Base-by-base conservation (phyloP, 169 alveolate genomes). In the Blepharisma undulans region DNA sequence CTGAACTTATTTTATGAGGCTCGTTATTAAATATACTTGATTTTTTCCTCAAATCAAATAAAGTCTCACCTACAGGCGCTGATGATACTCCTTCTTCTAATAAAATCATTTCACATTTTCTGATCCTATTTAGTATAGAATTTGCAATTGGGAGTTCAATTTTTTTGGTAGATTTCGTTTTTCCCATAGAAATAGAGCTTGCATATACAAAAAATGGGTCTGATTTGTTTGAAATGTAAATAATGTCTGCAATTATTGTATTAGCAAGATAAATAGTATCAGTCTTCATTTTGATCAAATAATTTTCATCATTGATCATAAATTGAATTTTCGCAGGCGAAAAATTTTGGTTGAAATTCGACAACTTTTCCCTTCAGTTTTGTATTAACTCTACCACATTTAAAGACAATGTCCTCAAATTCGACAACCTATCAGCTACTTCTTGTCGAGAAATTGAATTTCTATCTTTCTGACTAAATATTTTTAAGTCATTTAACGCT, bases 231-330 rank as follows among this genome's bases (percentile, higher is more conserved):
- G 78, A 77, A 71, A 81, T 36, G 80, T 66, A 36, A 34, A 89
- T 25, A 66, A 89, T 74, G 72, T 25, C 77, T 1, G 29, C 74
- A 21, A 89, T 66, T 29, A 33, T 36, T 14, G 92, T 76, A 1
- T 72, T 60, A 7, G 33, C 76, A 7, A 89, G 76, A 72, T 71
- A 36, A n/a, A 29, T 71, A 14, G 61, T 32, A 77, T 89, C 92
- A 29, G 89, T 77, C 12, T 72, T 72, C 79, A 89, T 89, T 72
- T 89, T 89, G 6, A 34, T 77, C 78, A 89, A 87, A 34, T 89
- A 89, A 77, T 89, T 89, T 21, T 32, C 79, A 59, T 84, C 77
- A 12, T 77, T 27, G 7, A 14, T 34, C 14, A 66, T 8, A 72
- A 66, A 30, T 25, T 74, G 22, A 18, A 25, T 32, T 19, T 87